Base-by-base conservation (phyloP, 2,329 filamentous ascomycete species). In the Neoarthrinium moseri region DNA sequence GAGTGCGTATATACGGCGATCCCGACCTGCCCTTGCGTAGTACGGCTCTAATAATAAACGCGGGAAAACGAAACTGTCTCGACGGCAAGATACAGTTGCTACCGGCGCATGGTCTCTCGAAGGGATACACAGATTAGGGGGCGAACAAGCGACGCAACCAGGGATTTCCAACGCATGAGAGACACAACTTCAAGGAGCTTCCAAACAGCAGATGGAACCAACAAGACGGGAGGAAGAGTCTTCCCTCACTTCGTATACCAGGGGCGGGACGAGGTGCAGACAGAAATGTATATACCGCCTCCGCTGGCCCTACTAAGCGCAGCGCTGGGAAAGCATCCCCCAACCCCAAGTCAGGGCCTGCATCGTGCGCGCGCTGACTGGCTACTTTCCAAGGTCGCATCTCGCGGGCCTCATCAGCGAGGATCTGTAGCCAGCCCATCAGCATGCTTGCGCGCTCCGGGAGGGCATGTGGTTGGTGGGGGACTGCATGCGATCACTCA, bases 31-130 rank as follows among this genome's bases (percentile, higher is more conserved):
- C n/a, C n/a, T n/a, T n/a, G n/a, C n/a, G n/a, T n/a, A n/a, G n/a
- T n/a, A n/a, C n/a, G n/a, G n/a, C n/a, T n/a, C n/a, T n/a, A n/a
- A n/a, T n/a, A n/a, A n/a, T n/a, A n/a, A n/a, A n/a, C n/a, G n/a
- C n/a, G n/a, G n/a, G n/a, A 26, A 22, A 10, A 34, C 24, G 32
- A 18, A 21, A 44, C 36, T 32, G 40, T 45, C 36, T 49, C 37
- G 35, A 43, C 12, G 13, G 23, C 29, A 29, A 43, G 18, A 42
- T 48, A 29, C 21, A 38, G 32, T 43, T 50, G 43, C 36, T 54
- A 54, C 45, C 48, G 39, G 41, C 21, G 36, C 47, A 51, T 50
- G 22, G 11, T 38, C 17, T 18, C 24, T 34, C 21, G 7, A 32
- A 30, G 17, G 17, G 13, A 40, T 18, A 17, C 24, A 29, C 13